Evolutionary conservation across 2,329 filamentous ascomycete species (phyloP), one percentile per base, ranked within the genome.

Genomic region (Verticillium klebahnii): DNA sequence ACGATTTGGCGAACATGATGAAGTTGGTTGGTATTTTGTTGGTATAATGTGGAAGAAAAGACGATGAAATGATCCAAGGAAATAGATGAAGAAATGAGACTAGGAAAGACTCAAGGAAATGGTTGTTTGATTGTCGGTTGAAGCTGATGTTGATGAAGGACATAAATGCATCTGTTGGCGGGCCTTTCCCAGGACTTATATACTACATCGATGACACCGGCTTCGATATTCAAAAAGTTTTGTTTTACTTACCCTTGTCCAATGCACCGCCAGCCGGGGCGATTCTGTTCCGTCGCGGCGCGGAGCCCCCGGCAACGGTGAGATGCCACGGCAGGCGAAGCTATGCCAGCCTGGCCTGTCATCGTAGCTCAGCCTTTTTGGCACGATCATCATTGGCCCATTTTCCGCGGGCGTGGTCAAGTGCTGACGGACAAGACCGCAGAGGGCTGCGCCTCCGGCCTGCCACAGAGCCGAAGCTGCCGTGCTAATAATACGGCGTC

Each of bases 1-100:
- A 23, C 40, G 68, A 67, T 61, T 71, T 73, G 59, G 70, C 64
- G 65, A 74, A 68, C 74, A 77, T 77, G 58, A 60, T 74, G 65
- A n/a, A 15, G 7, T 32, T 23, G 11, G 17, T 56, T 56, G 23
- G 29, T 5, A 2, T n/a, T 56, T 19, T 9, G 15, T 15, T 32
- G 15, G 14, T 54, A 25, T 54, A 11, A 8, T 25, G 19, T 54
- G 2, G 7, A 12, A 39, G 15, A 60, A 40, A 64, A n/a, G 12
- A 37, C 34, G 64, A 32, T 52, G 2, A 34, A 19, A 39, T 55
- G 59, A 59, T 60, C 56, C 29, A 55, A 56, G 12, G 55, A 58
- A 60, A 61, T 34, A 56, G 29, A 29, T 29, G 29, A 29, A 58
- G 40, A 25, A 17, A 58, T 19, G n/a, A 52, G 19, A 25, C 45